Conservation (phyloP, 768 basidiomycete species). For the Sporobolomyces pararoseus region DNA sequence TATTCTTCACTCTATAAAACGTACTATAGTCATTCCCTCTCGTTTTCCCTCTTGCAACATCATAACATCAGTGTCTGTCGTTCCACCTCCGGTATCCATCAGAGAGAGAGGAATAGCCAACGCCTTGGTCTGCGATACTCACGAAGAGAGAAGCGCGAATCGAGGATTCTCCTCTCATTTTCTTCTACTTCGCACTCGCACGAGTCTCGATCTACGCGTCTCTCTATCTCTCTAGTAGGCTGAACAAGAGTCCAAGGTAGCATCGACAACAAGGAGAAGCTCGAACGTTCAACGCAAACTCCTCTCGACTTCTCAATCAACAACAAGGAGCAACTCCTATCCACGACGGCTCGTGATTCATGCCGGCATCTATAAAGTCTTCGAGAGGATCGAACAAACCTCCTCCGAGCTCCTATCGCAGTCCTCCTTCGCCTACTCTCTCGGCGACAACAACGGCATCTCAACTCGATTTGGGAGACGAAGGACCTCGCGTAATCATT, state of each 20-base stretch:
- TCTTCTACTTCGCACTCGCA: too few species aligned
- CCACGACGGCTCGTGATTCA: background rate
- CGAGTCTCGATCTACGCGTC: too few species aligned
- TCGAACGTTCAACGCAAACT: too few species aligned
- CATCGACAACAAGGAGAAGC: too few species aligned
- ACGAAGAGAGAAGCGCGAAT: too few species aligned
- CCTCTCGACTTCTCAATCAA: background rate
- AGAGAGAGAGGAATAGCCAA: too few species aligned
- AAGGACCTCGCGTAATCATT: slow-evolving; percentile 20
- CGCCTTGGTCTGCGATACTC: too few species aligned
- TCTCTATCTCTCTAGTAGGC: too few species aligned
- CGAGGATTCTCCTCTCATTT: too few species aligned
- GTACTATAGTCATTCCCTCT: slow-evolving; percentile 10
- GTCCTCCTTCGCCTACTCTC: slow-evolving; percentile 7
- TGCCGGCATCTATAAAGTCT: slow-evolving; percentile 18
- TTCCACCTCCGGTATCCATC: too few species aligned
- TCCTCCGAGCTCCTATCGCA: slow-evolving; percentile 15
- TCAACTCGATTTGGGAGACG: slow-evolving; percentile 26
- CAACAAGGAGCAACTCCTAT: background rate
- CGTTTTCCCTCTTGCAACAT: background rate
- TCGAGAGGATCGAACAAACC: background rate
- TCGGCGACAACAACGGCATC: slow-evolving; percentile 10
- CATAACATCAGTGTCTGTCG: background rate
- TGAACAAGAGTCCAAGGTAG: too few species aligned
- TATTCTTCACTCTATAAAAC: background rate